These are phyloP conservation scores for Neurospora sp. DNA, from an alignment of 495 filamentous ascomycete species.

Conservation along the genomic window DNA sequence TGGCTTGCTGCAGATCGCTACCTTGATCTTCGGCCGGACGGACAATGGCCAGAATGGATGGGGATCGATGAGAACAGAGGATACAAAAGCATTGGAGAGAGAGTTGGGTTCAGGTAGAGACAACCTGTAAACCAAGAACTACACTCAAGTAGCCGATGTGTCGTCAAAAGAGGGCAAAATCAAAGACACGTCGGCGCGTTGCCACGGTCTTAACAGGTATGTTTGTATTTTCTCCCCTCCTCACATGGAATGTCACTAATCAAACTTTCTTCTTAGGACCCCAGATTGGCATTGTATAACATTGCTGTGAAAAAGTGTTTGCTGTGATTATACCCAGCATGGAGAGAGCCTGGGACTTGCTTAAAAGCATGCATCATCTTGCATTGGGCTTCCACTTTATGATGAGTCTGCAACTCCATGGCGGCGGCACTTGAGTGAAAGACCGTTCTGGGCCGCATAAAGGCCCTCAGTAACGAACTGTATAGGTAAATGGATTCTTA, in stretches of 20 bases:
- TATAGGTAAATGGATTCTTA: neutral
- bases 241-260: neutral
- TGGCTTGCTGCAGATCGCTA: neutral
- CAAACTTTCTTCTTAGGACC: neutral
- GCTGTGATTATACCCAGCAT: neutral
- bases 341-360: neutral
- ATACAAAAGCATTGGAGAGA: neutral
- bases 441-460: neutral
- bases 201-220: constrained; percentile 1
- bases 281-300: neutral
- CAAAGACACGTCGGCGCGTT: constrained; percentile 13
- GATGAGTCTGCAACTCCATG: neutral
- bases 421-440: neutral
- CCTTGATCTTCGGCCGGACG: neutral
- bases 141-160: constrained; percentile 12
- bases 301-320: neutral
- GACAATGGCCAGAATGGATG: neutral
- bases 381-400: neutral
- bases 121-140: neutral
- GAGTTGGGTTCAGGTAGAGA: neutral
- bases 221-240: no score
- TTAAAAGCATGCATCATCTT: neutral
- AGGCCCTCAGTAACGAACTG: neutral
- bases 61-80: neutral
- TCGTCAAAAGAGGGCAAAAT: neutral